Percentiles rank a stretch among this genome's conserved stretches.
Conservation (phyloP, 1,284 basidiomycete genomes). For the Rugiboletus extremiorientalis region DNA sequence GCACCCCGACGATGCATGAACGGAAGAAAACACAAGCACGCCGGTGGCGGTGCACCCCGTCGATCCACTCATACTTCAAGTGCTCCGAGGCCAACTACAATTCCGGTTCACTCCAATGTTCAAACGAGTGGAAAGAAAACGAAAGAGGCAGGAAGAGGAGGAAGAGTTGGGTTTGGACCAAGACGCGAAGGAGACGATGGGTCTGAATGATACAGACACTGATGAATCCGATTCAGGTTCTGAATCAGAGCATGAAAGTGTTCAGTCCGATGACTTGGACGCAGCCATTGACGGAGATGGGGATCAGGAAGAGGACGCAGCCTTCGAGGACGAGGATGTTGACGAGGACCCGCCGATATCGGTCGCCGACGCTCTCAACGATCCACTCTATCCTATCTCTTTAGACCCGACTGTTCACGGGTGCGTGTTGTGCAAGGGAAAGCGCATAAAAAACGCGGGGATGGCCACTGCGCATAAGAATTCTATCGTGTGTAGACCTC, state of each 20-base stretch:
- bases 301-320: conserved; percentile 34
- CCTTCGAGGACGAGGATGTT: conserved; percentile 27
- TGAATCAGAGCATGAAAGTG: conserved; percentile 29
- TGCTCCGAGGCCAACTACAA: background rate
- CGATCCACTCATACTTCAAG: background rate
- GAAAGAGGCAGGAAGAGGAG: conserved; percentile 62
- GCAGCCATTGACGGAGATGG: conserved; percentile 23
- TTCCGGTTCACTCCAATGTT: conserved; percentile 53
- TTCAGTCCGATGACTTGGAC: conserved; percentile 28
- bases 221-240: conserved; percentile 57
- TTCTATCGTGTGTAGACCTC: conserved; percentile 59
- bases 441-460: conserved; percentile 61
- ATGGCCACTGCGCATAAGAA: conserved; percentile 63
- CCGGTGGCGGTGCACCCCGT: conserved; percentile 28
- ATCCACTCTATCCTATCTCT: conserved; percentile 64
- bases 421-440: conserved; percentile 77
- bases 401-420: conserved; percentile 51
- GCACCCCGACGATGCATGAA: conserved; percentile 28
- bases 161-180: conserved; percentile 70
- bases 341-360: conserved; percentile 48
- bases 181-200: conserved; percentile 69
- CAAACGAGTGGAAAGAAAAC: conserved; percentile 76
- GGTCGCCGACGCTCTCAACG: conserved; percentile 56
- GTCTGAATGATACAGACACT: conserved; percentile 72
- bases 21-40: conserved; percentile 17